Conservation (phyloP, 805 yeast genomes). For the Metschnikowia kunwiensis region DNA sequence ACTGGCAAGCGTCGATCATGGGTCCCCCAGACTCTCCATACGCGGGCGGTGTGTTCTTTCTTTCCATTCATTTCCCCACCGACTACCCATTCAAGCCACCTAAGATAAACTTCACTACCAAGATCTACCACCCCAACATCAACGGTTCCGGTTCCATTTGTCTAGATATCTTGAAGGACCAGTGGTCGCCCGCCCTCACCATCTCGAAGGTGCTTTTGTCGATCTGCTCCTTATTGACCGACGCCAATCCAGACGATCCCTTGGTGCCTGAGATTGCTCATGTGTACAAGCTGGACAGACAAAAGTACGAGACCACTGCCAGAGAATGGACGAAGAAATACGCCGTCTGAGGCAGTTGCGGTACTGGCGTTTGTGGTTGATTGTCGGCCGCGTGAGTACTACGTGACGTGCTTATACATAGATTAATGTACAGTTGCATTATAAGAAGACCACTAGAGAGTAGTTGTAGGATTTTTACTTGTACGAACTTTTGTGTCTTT, state of each 20-base stretch:
- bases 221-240: conserved; percentile 92
- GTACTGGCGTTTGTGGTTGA: neutral
- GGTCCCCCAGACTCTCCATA: conserved; percentile 95
- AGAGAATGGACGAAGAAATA: conserved; percentile 98
- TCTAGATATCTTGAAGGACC: conserved; percentile 93
- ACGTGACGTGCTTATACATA: conserved; percentile 12
- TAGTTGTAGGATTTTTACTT: too few species aligned
- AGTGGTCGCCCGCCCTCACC: conserved; percentile 98
- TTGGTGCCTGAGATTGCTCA: conserved; percentile 98
- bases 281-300: conserved; percentile 88
- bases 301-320: conserved; percentile 94
- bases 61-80: conserved; percentile 96
- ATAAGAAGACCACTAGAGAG: too few species aligned
- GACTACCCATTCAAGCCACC: conserved; percentile 99
- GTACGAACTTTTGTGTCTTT: too few species aligned
- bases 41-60: conserved; percentile 91
- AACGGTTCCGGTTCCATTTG: conserved; percentile 95
- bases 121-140: conserved; percentile 96
- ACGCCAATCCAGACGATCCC: conserved; percentile 99
- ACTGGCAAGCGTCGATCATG: conserved; percentile 99
- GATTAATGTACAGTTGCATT: conserved; percentile 20
- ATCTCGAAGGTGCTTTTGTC: conserved; percentile 92
- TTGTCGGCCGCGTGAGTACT: conserved; percentile 1
- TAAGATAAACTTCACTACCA: conserved; percentile 81
- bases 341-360: conserved; percentile 56